These are phyloP conservation scores for Tephrocybe rancida DNA, from an alignment of 768 basidiomycete genomes.

Conservation along the genomic window DNA sequence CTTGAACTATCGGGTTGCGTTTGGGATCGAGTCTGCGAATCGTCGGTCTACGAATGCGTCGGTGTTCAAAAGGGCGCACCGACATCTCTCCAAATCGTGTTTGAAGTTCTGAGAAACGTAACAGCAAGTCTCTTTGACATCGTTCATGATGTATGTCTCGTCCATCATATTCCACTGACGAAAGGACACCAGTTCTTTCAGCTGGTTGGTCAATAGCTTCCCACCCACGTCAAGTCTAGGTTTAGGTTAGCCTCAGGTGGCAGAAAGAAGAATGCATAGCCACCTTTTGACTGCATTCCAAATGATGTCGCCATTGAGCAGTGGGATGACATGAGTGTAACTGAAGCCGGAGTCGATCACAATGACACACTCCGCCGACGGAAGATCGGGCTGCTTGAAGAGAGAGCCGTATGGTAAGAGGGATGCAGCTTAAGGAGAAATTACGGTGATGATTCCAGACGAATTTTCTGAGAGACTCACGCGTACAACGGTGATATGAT, in stretches of 20 bases:
- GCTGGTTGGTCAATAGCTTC: slow-evolving; percentile 92
- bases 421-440: slow-evolving; percentile 64
- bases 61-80: slow-evolving; percentile 50
- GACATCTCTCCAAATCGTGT: slow-evolving; percentile 74
- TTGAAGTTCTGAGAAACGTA: slow-evolving; percentile 78
- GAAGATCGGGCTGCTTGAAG: slow-evolving; percentile 51
- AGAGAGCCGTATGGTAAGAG: slow-evolving; percentile 74
- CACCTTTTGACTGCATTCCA: slow-evolving; percentile 87
- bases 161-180: slow-evolving; percentile 99
- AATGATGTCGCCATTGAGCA: slow-evolving; percentile 72
- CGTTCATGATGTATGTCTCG: slow-evolving; percentile 91
- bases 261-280: slow-evolving; percentile 11
- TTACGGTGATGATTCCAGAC: slow-evolving; percentile 5
- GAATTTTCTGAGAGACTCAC: slow-evolving; percentile 47
- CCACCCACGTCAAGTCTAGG: slow-evolving; percentile 91
- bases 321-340: slow-evolving; percentile 89
- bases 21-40: slow-evolving; percentile 51
- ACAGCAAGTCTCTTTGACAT: slow-evolving; percentile 89
- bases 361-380: slow-evolving; percentile 76
- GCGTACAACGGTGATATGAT: slow-evolving; percentile 78
- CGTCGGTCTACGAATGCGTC: slow-evolving; percentile 17
- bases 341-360: slow-evolving; percentile 93
- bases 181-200: slow-evolving; percentile 92
- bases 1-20: slow-evolving; percentile 72
- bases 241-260: slow-evolving; percentile 10